Conservation (phyloP, 2,329 filamentous ascomycete species). For the Ascochyta koolunga region DNA sequence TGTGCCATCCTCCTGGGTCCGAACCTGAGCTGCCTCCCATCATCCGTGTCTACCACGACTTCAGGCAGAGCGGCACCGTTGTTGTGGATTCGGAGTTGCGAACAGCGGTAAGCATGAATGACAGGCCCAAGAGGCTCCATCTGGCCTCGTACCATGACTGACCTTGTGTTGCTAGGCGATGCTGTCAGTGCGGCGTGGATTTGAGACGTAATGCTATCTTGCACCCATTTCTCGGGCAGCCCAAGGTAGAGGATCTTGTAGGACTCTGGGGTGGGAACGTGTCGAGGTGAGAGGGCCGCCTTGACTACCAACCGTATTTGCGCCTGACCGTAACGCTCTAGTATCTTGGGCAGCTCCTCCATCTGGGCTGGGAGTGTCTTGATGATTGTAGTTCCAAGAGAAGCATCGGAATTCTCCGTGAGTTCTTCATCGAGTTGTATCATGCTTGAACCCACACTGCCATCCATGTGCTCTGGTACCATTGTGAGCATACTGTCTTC, state of each 20-base stretch:
- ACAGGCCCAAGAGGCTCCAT: conserved; percentile 40
- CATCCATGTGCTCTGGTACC: conserved; percentile 29
- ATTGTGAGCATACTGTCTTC: conserved; percentile 42
- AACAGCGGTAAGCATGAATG: conserved; percentile 38
- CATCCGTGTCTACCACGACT: conserved; percentile 17
- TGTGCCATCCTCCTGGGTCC: conserved; percentile 15
- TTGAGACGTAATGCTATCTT: conserved; percentile 36
- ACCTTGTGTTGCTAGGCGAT: conserved; percentile 40
- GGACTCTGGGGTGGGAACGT: conserved; percentile 33
- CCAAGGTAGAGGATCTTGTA: conserved; percentile 46
- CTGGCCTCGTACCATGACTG: conserved; percentile 43
- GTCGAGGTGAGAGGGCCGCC: conserved; percentile 33
- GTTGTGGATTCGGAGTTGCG: conserved; percentile 18
- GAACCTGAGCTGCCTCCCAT: conserved; percentile 33
- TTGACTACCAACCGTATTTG: conserved; percentile 39
- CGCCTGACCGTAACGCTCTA: conserved; percentile 34
- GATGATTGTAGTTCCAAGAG: conserved; percentile 30
- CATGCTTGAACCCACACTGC: conserved; percentile 26
- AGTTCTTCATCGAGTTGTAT: conserved; percentile 36
- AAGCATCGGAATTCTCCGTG: conserved; percentile 13
- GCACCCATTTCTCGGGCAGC: conserved; percentile 37
- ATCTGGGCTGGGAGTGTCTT: conserved; percentile 30
- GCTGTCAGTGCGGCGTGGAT: conserved; percentile 42
- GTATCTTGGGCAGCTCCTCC: conserved; percentile 30
- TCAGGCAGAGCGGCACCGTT: conserved; percentile 16